Percentiles rank a stretch among this genome's conserved stretches.
Conservation (phyloP, 331 rosid genomes). For the Quercus tomentella region DNA sequence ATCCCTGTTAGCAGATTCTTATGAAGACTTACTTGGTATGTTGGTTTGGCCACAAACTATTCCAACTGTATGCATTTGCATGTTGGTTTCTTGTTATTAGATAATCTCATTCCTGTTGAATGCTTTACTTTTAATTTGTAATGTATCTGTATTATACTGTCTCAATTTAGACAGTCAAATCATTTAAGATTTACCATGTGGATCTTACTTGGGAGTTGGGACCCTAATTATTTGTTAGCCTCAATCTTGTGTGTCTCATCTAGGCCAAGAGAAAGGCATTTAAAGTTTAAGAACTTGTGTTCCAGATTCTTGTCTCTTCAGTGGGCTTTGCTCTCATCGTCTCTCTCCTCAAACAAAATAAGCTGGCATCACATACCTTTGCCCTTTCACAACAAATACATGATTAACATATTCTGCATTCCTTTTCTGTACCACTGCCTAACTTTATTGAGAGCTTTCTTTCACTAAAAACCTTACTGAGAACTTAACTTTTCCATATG, state of each 20-base stretch:
- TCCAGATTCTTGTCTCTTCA: neutral
- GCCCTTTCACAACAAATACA: neutral
- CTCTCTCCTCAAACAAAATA: neutral
- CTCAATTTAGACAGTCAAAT: neutral
- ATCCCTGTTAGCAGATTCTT: slow-evolving; percentile 66
- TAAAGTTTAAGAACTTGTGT: neutral
- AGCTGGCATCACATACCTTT: neutral
- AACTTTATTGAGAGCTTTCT: neutral
- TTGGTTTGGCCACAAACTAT: slow-evolving; percentile 21
- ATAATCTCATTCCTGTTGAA: neutral
- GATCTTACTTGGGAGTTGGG: neutral
- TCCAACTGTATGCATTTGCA: slow-evolving; percentile 7
- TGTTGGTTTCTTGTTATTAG: slow-evolving; percentile 8
- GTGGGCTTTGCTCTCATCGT: neutral
- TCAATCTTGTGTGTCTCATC: neutral
- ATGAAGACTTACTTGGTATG: slow-evolving; percentile 95
- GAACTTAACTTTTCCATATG: neutral
- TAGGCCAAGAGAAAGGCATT: neutral
- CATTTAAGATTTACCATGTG: neutral
- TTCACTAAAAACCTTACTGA: neutral
- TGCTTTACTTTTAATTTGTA: neutral
- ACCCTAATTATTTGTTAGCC: neutral
- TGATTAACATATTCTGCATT: neutral
- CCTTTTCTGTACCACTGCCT: neutral
- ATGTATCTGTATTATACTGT: neutral